Evolutionary conservation across 352 stramenopile genomes (phyloP), one percentile per base, ranked within the genome.

Genomic region (Thalassiosira mediterranea): DNA sequence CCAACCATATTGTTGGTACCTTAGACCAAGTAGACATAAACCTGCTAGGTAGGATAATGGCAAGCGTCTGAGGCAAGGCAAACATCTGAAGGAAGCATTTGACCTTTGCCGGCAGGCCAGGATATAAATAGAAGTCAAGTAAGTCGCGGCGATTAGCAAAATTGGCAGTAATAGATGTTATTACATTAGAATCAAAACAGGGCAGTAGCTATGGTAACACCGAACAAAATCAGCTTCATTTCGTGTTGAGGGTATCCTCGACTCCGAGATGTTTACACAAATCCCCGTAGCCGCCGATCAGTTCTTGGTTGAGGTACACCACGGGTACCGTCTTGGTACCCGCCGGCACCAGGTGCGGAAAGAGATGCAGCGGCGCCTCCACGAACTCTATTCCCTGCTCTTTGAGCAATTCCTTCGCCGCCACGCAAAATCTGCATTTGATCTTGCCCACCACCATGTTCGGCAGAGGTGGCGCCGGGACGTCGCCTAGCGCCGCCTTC

Each of bases 251-350:
- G 31, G 49, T 59, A 15, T 59, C 21, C 49, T 59, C 49, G 15
- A 59, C 19, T 38, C 31, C 8, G 31, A 59, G 21, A 15, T 59
- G 15, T 23, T 59, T 15, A 37, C 49, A 59, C 19, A 59, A 37
- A 23, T 59, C 31, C 11, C 21, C 26, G 31, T 59, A 59, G 4
- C 49, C 49, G 31, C 49, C 49, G 17, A 59, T 15, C 19, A 59
- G 49, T 15, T 37, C 10, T 23, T 59, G 23, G 49, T 59, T 37
- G 8, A 59, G 13, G 15, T 59, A 59, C 13, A 59, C 49, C 5
- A 59, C 49, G 10, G 49, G 49, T 5, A 59, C 49, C 23, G 49
- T 59, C 31, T 59, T 59, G 49, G 49, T 37, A 37, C 49, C 49
- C 15, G 8, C 19, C 3, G 49, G 49, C 23, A 59, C 31, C 49